Base-by-base conservation (phyloP, 768 basidiomycete genomes). In the Cystofilobasidium capitatum region DNA sequence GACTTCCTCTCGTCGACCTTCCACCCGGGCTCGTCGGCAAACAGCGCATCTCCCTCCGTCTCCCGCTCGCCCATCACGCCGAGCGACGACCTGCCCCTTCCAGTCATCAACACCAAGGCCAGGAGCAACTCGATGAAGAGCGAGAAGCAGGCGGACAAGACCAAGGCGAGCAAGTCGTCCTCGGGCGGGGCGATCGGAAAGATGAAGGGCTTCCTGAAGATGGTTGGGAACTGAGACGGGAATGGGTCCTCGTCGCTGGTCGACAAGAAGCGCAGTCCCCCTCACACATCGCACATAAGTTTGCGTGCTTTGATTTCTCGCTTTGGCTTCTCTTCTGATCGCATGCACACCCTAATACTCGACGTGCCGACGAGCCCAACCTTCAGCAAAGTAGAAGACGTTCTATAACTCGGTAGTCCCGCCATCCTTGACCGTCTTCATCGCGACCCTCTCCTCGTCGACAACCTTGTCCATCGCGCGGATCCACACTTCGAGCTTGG, bases 381-480 rank as follows among this genome's bases (percentile, higher is more conserved):
- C n/a, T n/a, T n/a, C n/a, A n/a, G n/a, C 45, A 8, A 24, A 49
- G 10, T 22, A 49, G 45, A n/a, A 12, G 6, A 24, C 45, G 35
- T n/a, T 44, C 36, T 22, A 54, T 22, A 64, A n/a, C 36, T 42
- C 45, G 37, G 65, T 66, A 35, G 22, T 65, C 64, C 60, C 69
- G 45, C 63, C 47, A n/a, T 69, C 65, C 45, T 71, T 66, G 29
- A 77, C 71, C 59, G 54, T 71, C 26, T 71, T 73, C 71, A 75
- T 71, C 62, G 76, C 74, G 26, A n/a, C 67, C 24, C 71, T 70
- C 65, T 79, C 78, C 36, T 76, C 77, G 58, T 71, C 65, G n/a
- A 96, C 83, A 31, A 88, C 87, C 68, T 80, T 84, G 62, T 86
- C 84, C 85, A 98, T 89, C 2, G 89, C 91, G 24, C 85, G 82